Evolutionary conservation across 1,284 basidiomycete genomes (phyloP).

Genomic region (Cystobasidium slooffiae): DNA sequence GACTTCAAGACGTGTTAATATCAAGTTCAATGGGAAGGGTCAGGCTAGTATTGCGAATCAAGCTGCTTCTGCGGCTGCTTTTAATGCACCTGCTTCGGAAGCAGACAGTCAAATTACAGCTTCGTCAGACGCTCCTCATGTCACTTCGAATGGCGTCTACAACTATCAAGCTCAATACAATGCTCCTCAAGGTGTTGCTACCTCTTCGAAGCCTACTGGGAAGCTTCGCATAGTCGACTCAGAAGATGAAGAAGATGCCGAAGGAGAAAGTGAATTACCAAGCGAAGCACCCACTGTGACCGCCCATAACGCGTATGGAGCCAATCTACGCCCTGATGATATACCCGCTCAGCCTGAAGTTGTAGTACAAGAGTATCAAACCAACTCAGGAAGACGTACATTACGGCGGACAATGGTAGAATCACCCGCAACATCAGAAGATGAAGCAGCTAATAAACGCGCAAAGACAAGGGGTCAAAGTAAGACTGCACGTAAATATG

Average conservation of each 20-base stretch:
- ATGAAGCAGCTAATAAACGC: not conserved
- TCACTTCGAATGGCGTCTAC: conserved; percentile 5
- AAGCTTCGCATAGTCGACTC: not conserved
- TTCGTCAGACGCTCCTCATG: conserved; percentile 23
- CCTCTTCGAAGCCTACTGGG: not conserved
- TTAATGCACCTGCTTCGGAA: not conserved
- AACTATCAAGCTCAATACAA: not conserved
- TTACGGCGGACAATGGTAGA: conserved; percentile 2
- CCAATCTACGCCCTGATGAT: not conserved
- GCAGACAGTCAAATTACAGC: conserved; percentile 19
- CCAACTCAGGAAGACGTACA: conserved; percentile 33
- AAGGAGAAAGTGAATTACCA: conserved; percentile 1
- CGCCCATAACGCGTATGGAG: conserved; percentile 5
- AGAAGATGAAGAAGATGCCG: conserved; percentile 27
- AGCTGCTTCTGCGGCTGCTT: not conserved
- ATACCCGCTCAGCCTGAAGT: not conserved
- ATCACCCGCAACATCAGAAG: conserved; percentile 16
- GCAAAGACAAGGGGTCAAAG: not conserved
- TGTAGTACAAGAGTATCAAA: conserved; percentile 22
- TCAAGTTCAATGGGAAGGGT: not conserved
- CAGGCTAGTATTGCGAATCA: not conserved
- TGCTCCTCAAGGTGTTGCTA: not conserved
- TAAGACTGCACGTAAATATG: conserved; percentile 27
- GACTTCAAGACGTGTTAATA: not conserved
- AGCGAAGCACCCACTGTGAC: conserved; percentile 28